These are phyloP conservation scores for Mycosphaerella sp. DNA, from an alignment of 2,329 filamentous ascomycete genomes.

Conservation along the genomic window DNA sequence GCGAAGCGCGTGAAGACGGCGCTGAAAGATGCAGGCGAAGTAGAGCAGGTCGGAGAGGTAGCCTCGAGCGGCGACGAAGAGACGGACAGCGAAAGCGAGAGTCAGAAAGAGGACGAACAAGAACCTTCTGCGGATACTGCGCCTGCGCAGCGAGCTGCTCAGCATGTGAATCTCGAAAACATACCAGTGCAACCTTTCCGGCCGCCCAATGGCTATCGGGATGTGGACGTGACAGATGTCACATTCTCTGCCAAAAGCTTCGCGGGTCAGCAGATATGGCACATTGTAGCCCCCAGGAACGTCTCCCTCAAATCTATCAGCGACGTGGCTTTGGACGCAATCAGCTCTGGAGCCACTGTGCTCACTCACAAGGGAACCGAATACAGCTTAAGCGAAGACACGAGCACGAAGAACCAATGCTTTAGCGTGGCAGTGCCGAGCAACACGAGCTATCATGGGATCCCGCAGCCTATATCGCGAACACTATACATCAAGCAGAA, in stretches of 20 bases:
- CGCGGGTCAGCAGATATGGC: slow-evolving; percentile 70
- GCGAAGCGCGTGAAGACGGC: slow-evolving; percentile 11
- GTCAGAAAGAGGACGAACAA: slow-evolving; percentile 1
- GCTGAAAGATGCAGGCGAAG: slow-evolving; percentile 6
- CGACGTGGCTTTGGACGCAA: slow-evolving; percentile 56
- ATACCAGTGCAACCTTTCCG: slow-evolving; percentile 25
- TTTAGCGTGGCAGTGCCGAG: slow-evolving; percentile 24
- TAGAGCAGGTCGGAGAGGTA: background rate
- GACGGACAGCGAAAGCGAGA: slow-evolving; percentile 10
- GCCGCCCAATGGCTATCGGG: slow-evolving; percentile 38
- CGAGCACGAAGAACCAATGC: slow-evolving; percentile 12
- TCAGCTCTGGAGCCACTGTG: slow-evolving; percentile 48
- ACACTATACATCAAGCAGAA: slow-evolving; percentile 61
- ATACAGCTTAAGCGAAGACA: slow-evolving; percentile 40
- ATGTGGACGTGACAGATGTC: slow-evolving; percentile 42
- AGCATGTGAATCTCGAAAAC: slow-evolving; percentile 6
- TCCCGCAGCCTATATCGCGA: slow-evolving; percentile 47
- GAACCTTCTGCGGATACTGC: slow-evolving; percentile 1
- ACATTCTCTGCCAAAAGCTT: slow-evolving; percentile 48
- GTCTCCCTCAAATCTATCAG: slow-evolving; percentile 62
- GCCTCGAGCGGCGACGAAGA: slow-evolving; percentile 7
- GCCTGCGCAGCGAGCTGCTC: background rate
- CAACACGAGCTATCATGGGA: slow-evolving; percentile 28
- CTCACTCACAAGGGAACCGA: slow-evolving; percentile 58
- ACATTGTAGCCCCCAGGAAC: slow-evolving; percentile 66